Conservation (phyloP, 73 alveolate species). For the Uronychia setigera region DNA sequence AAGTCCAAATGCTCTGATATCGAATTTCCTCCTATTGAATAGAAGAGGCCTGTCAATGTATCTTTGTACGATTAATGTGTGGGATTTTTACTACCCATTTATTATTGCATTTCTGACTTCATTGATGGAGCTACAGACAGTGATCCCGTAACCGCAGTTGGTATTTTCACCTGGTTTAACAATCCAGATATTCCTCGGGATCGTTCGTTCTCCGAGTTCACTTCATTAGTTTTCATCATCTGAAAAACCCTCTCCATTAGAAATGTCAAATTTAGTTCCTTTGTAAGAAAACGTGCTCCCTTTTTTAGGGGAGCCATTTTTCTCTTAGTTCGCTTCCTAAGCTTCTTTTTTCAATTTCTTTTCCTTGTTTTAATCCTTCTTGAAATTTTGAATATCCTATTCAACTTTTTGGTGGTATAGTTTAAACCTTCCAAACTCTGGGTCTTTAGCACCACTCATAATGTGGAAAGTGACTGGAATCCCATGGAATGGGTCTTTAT, state of each 20-base stretch:
- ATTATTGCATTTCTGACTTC: constrained; percentile 33
- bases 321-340: not conserved
- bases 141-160: constrained; percentile 52
- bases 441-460: constrained; percentile 21
- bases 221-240: too few relatives aligned
- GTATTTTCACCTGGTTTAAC: constrained; percentile 65
- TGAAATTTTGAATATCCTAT: not conserved
- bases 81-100: not conserved
- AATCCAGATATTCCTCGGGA: constrained; percentile 74
- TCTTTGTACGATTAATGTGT: constrained; percentile 62
- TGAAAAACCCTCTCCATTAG: not conserved
- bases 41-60: constrained; percentile 78
- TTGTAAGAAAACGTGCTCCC: too few relatives aligned
- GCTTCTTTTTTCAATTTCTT: not conserved
- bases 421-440: constrained; percentile 32
- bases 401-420: not conserved
- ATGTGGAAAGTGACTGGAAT: constrained; percentile 57
- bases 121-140: constrained; percentile 27
- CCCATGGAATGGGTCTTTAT: not conserved
- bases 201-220: too few relatives aligned
- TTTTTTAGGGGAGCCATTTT: not conserved
- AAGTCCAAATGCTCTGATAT: constrained; percentile 79
- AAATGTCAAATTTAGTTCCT: not conserved
- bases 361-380: not conserved
- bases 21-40: constrained; percentile 76